Conservation (phyloP, 2,329 filamentous ascomycete species). For the Ophiostoma angusticollis region DNA sequence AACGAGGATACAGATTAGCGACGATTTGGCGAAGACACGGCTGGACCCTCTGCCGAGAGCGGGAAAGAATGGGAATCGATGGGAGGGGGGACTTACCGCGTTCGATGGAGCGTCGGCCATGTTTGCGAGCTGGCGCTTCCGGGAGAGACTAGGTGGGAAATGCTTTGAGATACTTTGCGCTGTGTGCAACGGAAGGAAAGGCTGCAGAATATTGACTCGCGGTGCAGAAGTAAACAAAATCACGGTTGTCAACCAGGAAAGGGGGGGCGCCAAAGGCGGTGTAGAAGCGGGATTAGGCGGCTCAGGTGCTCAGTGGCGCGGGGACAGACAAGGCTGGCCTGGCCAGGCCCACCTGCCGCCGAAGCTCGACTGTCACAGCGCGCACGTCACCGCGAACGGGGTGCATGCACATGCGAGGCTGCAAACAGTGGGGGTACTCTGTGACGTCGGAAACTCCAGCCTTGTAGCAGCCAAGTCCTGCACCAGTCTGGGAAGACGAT, state of each 20-base stretch:
- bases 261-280: slow-evolving; percentile 7
- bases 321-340: slow-evolving; percentile 5
- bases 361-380: no score
- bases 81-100: slow-evolving; percentile 5
- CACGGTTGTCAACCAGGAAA: background rate
- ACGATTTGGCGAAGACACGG: no score
- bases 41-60: background rate
- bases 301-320: no score
- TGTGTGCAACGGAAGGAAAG: no score
- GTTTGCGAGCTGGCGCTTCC: background rate
- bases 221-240: slow-evolving; percentile 5
- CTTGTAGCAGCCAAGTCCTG: no score
- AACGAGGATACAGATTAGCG: background rate
- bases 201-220: no score
- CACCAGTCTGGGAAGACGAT: no score
- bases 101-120: slow-evolving; percentile 9
- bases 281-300: slow-evolving; percentile 1
- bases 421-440: background rate
- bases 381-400: no score
- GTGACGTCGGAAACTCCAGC: no score
- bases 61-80: background rate
- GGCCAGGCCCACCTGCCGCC: no score
- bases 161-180: no score
- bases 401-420: slow-evolving; percentile 5
- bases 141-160: background rate